A percentile compares a stretch with the other conserved stretches of the same genome.
These are phyloP conservation scores for Copromyces sp. DNA, from an alignment of 495 filamentous ascomycete species.

Conservation along the genomic window DNA sequence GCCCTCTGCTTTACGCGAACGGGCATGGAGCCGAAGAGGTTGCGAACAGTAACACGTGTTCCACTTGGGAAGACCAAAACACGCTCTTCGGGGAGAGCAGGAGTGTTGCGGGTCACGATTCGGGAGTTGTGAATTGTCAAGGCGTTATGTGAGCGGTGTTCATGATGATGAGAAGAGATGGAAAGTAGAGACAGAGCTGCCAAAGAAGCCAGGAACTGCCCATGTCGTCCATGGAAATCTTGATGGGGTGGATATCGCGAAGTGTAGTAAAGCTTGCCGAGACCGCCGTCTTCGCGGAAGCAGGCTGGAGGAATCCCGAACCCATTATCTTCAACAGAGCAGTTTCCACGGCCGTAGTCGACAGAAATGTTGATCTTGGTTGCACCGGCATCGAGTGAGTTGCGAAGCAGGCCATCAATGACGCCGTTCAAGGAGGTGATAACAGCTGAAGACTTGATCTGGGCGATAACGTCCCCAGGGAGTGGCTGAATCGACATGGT, in stretches of 20 bases:
- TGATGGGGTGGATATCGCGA: slow-evolving; percentile 51
- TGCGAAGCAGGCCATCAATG: slow-evolving; percentile 66
- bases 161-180: slow-evolving; percentile 64
- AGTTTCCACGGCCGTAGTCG: slow-evolving; percentile 68
- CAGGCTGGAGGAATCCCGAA: slow-evolving; percentile 63
- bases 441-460: slow-evolving; percentile 74
- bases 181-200: slow-evolving; percentile 67
- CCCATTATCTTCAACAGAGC: slow-evolving; percentile 83
- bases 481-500: slow-evolving; percentile 59
- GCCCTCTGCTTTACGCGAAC: slow-evolving; percentile 83
- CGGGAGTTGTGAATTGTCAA: slow-evolving; percentile 62
- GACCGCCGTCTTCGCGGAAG: slow-evolving; percentile 58
- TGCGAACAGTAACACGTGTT: slow-evolving; percentile 68
- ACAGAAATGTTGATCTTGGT: slow-evolving; percentile 60
- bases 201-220: slow-evolving; percentile 69
- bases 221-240: slow-evolving; percentile 56
- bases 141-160: slow-evolving; percentile 54
- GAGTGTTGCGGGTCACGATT: slow-evolving; percentile 54
- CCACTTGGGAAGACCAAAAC: slow-evolving; percentile 53
- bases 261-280: slow-evolving; percentile 70
- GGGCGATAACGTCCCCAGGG: slow-evolving; percentile 65
- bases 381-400: slow-evolving; percentile 75
- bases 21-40: slow-evolving; percentile 92
- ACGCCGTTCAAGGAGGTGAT: slow-evolving; percentile 69
- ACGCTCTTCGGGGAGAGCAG: slow-evolving; percentile 51